phyloP scores from a whole-genome alignment of 805 yeast species.

The Starmerella khaoyaiensis region DNA sequence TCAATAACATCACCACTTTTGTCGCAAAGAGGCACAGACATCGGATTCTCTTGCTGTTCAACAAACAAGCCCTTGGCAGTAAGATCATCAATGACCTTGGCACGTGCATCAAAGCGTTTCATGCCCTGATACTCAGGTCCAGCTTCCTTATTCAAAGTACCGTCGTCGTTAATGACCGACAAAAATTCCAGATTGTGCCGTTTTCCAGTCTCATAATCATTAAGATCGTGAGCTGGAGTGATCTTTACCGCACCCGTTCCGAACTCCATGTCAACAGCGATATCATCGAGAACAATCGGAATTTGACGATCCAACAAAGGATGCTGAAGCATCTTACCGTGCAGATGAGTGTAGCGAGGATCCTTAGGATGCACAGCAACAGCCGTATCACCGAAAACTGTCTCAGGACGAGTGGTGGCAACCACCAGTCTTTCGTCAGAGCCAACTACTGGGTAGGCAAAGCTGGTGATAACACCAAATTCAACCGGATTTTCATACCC shows the following conservation, averaged over 20 bases:
- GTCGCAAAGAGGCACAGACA: constrained; percentile 87
- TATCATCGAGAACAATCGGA: constrained; percentile 80
- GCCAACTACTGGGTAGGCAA: constrained; percentile 77
- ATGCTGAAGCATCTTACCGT: constrained; percentile 82
- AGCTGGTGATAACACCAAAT: constrained; percentile 93
- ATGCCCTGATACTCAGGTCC: constrained; percentile 77
- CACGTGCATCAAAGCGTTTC: constrained; percentile 91
- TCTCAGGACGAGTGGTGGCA: constrained; percentile 98
- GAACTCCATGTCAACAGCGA: constrained; percentile 97
- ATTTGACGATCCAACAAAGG: constrained; percentile 76
- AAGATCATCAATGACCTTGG: constrained; percentile 65
- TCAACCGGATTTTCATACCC: constrained; percentile 82
- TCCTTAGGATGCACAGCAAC: constrained; percentile 97
- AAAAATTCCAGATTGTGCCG: constrained; percentile 80
- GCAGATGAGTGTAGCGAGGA: constrained; percentile 81
- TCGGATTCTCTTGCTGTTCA: constrained; percentile 86
- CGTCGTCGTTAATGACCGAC: constrained; percentile 86
- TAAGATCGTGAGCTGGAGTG: constrained; percentile 96
- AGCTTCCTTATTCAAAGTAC: constrained; percentile 78
- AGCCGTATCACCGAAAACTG: constrained; percentile 94
- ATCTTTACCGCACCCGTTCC: constrained; percentile 99
- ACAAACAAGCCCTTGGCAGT: constrained; percentile 60
- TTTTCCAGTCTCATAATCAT: constrained; percentile 94
- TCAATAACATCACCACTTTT: constrained; percentile 96
- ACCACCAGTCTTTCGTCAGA: constrained; percentile 79